Percentiles rank a stretch among this genome's conserved stretches.
phyloP scores from a whole-genome alignment of 352 stramenopile species.

The Phytophthora foliorum region DNA sequence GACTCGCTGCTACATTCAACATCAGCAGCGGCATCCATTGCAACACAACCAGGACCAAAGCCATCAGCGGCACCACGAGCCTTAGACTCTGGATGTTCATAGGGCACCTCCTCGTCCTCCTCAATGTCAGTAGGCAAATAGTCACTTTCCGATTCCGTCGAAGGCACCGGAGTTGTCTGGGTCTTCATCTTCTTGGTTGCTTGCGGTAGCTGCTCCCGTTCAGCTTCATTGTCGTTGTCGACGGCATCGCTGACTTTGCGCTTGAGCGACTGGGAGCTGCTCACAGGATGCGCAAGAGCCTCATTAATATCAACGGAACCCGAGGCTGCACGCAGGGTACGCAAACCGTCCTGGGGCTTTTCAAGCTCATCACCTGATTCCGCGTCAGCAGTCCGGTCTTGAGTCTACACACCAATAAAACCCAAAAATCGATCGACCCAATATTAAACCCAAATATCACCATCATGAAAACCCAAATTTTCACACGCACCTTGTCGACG shows the following conservation, averaged over 20 bases:
- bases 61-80: conserved; percentile 35
- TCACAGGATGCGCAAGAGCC: conserved; percentile 70
- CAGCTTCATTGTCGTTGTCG: conserved; percentile 34
- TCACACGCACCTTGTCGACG: conserved; percentile 47
- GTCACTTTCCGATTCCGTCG: conserved; percentile 47
- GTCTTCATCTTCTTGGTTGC: conserved; percentile 28
- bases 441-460: background rate
- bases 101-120: conserved; percentile 30
- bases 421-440: conserved; percentile 1
- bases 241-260: conserved; percentile 49
- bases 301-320: conserved; percentile 80
- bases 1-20: conserved; percentile 60
- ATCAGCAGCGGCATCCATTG: conserved; percentile 56
- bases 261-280: conserved; percentile 71
- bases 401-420: conserved; percentile 12
- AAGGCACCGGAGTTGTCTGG: conserved; percentile 13
- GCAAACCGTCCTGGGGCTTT: conserved; percentile 45
- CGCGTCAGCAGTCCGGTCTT: background rate
- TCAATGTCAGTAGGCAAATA: conserved; percentile 52
- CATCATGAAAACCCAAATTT: conserved; percentile 10
- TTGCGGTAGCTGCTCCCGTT: conserved; percentile 34
- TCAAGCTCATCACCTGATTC: conserved; percentile 51
- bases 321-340: conserved; percentile 36
- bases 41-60: conserved; percentile 38
- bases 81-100: conserved; percentile 1